phyloP scores from a whole-genome alignment of 805 yeast genomes.

The Wickerhamomyces hampshirensis region DNA sequence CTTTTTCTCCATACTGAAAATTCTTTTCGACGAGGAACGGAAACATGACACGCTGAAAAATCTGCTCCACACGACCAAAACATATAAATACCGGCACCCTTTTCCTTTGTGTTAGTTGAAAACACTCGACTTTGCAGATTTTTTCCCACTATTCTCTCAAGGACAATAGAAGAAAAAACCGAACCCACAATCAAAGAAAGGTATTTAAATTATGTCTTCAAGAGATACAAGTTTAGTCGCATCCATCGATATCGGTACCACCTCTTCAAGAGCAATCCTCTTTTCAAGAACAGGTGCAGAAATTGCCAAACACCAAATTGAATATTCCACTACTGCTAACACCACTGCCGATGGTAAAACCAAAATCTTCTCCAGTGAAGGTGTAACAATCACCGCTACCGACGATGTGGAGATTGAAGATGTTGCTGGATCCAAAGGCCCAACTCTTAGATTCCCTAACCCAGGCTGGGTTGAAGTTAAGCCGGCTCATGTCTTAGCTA shows the following conservation, averaged over 20 bases:
- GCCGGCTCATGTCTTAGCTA: constrained; percentile 76
- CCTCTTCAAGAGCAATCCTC: constrained; percentile 83
- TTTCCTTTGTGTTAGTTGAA: no score
- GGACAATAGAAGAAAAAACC: no score
- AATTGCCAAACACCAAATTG: constrained; percentile 85
- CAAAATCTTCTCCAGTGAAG: constrained; percentile 69
- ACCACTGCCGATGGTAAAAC: constrained; percentile 40
- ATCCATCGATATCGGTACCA: constrained; percentile 86
- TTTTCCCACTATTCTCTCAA: no score
- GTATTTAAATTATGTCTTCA: no score
- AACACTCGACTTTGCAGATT: no score
- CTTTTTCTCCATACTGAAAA: neutral
- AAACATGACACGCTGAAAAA: neutral
- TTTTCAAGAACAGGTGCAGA: constrained; percentile 72
- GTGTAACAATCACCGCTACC: constrained; percentile 58
- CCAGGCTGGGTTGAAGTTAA: constrained; percentile 96
- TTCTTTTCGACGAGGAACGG: neutral
- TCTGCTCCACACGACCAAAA: neutral
- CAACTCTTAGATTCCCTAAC: constrained; percentile 71
- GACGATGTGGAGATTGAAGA: constrained; percentile 60
- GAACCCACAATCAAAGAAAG: no score
- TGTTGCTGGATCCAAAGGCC: constrained; percentile 39
- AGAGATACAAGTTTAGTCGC: constrained; percentile 39
- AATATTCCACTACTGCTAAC: constrained; percentile 70
- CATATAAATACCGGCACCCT: neutral